These are phyloP conservation scores for Cicer arietinum DNA, from an alignment of 306 rosid genomes.

Conservation along the genomic window DNA sequence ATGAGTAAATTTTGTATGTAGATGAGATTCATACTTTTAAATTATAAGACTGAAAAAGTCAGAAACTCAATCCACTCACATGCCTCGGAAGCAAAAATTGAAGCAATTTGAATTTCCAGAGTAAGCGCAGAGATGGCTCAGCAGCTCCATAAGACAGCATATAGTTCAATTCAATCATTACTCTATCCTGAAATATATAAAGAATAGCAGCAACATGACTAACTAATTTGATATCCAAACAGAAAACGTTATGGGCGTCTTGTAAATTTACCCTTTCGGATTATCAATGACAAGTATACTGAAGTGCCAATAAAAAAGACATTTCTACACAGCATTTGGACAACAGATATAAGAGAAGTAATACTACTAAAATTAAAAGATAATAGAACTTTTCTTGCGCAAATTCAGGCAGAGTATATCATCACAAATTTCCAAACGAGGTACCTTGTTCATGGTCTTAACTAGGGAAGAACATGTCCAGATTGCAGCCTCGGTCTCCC, in stretches of 20 bases:
- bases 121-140: slow-evolving; percentile 70
- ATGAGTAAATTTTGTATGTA: slow-evolving; percentile 40
- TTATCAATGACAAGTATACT: slow-evolving; percentile 24
- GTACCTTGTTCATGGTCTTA: slow-evolving; percentile 49
- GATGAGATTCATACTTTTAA: slow-evolving; percentile 22
- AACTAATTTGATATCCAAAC: slow-evolving; percentile 43
- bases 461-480: slow-evolving; percentile 46
- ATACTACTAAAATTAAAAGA: slow-evolving; percentile 30
- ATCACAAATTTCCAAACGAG: slow-evolving; percentile 33
- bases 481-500: slow-evolving; percentile 53
- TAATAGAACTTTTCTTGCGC: slow-evolving; percentile 12
- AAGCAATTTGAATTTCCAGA: slow-evolving; percentile 80
- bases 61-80: slow-evolving; percentile 55
- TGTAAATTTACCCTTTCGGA: slow-evolving; percentile 25
- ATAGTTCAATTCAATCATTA: slow-evolving; percentile 86
- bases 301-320: slow-evolving; percentile 10
- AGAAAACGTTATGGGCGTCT: not conserved
- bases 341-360: slow-evolving; percentile 30
- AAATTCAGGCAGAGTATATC: slow-evolving; percentile 41
- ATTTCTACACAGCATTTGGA: slow-evolving; percentile 34
- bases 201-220: slow-evolving; percentile 36
- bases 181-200: slow-evolving; percentile 63
- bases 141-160: slow-evolving; percentile 97
- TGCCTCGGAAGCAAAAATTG: slow-evolving; percentile 74
- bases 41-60: slow-evolving; percentile 16